Evolutionary conservation across 192 early-diverging fungal genomes (phyloP), one percentile per base, ranked within the genome.

Genomic region (Entomortierella parvispora): DNA sequence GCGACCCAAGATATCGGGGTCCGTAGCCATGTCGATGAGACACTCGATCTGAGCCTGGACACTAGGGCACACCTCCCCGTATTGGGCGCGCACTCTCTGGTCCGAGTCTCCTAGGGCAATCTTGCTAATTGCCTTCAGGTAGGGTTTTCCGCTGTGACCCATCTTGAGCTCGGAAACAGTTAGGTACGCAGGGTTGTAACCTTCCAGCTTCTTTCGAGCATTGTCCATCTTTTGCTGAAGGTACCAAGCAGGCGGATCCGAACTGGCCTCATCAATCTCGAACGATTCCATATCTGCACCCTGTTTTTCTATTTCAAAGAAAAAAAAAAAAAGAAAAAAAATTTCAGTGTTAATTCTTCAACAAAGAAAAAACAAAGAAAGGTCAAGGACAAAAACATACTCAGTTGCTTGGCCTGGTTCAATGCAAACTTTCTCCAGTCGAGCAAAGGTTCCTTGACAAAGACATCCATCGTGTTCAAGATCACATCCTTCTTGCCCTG

Each of bases 401-500:
- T 87, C 85, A 90, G 88, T 12, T 82, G 66, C 67, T 85, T 81
- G 7, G 86, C 87, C 42, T 88, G 88, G 18, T 81, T 85, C 12
- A 82, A 64, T 3, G 93, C 93, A 67, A 80, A 81, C 55, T 89
- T 93, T 29, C 89, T 80, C 93, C 93, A 94, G 55, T 94, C 92
- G 57, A 93, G 71, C n/a, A 93, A 65, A 2, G 93, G 93, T 51
- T 94, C 93, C 60, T 94, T 92, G 32, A 92, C 85, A 72, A 94
- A 94, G 18, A 94, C 87, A 68, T 93, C 87, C 83, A 94, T 87
- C 0, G 87, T 88, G 58, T 93, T 94, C 58, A 93, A 26, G 10
- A 94, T 71, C 2, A 87, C 79, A 7, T 92, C 88, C 56, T 87
- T 88, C 26, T 82, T 81, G 14, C 80, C 70, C 51, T 86, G 86